Evolutionary conservation across 1,284 basidiomycete species (phyloP).

Genomic region (Pseudozyma sp.): DNA sequence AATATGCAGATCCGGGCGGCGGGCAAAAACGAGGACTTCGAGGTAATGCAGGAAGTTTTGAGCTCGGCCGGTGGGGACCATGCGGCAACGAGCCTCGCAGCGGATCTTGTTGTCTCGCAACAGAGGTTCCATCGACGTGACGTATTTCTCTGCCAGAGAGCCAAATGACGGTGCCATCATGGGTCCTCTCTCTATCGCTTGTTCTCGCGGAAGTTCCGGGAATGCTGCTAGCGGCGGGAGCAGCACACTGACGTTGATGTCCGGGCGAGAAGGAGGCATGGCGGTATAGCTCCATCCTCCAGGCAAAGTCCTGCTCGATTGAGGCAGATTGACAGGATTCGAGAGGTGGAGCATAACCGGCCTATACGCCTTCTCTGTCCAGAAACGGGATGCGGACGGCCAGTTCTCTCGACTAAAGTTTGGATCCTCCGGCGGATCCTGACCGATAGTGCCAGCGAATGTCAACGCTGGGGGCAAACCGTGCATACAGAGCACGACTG

Average conservation of each 20-base stretch:
- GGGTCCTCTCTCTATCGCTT: conserved; percentile 12
- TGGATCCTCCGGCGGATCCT: conserved; percentile 42
- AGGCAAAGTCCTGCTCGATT: conserved; percentile 17
- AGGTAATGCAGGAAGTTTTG: conserved; percentile 76
- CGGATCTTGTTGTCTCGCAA: conserved; percentile 41
- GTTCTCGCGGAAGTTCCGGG: conserved; percentile 20
- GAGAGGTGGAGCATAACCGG: conserved; percentile 51
- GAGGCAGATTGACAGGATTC: conserved; percentile 19
- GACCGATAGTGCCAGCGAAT: conserved; percentile 22
- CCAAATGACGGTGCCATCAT: conserved; percentile 39
- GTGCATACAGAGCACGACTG: conserved; percentile 60
- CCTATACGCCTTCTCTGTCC: conserved; percentile 56
- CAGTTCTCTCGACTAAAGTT: conserved; percentile 40
- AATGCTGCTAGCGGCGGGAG: conserved; percentile 31
- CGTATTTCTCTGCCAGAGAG: conserved; percentile 52
- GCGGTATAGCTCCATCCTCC: conserved; percentile 28
- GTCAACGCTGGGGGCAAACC: conserved; percentile 55
- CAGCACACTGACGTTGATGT: conserved; percentile 53
- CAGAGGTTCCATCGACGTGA: conserved; percentile 39
- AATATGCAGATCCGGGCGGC: conserved; percentile 86
- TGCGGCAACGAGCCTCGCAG: conserved; percentile 52
- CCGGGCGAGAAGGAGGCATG: conserved; percentile 11
- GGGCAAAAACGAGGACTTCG: conserved; percentile 88
- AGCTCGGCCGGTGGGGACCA: conserved; percentile 37
- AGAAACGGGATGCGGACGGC: conserved; percentile 48